Evolutionary conservation across 208 protist genomes (phyloP).

Genomic region (Trichomonas gallinae): DNA sequence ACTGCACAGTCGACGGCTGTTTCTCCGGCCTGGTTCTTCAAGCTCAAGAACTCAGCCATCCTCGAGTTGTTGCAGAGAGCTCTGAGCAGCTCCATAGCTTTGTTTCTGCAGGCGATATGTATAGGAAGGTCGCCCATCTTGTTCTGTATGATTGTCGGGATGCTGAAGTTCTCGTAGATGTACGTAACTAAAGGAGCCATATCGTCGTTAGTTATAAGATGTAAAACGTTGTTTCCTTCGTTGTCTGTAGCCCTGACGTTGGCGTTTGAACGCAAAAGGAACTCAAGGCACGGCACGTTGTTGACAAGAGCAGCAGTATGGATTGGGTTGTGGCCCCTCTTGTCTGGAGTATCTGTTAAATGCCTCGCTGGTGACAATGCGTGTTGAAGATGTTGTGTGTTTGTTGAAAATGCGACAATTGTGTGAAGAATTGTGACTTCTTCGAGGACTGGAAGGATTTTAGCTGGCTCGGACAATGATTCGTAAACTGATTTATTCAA

Average conservation of each 20-base stretch:
- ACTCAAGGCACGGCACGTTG: background rate
- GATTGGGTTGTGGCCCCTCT: background rate
- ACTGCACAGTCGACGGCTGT: background rate
- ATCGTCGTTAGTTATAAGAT: background rate
- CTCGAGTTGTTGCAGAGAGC: background rate
- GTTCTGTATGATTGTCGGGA: background rate
- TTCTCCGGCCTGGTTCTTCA: background rate
- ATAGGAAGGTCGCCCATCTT: background rate
- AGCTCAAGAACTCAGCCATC: background rate
- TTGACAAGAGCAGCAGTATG: background rate
- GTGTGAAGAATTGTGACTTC: background rate
- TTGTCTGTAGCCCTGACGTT: background rate
- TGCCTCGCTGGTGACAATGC: background rate
- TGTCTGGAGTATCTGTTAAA: background rate
- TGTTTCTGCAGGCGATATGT: background rate
- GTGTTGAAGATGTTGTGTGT: background rate
- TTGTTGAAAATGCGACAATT: background rate
- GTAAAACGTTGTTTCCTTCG: background rate
- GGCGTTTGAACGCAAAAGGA: background rate
- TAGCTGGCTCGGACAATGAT: background rate
- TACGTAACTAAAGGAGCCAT: background rate
- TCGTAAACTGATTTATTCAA: background rate
- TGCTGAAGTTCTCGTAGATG: background rate
- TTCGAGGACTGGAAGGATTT: background rate
- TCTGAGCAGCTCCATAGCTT: background rate